Evolutionary conservation across 805 yeast genomes (phyloP).

Genomic region (Starmerella apis): DNA sequence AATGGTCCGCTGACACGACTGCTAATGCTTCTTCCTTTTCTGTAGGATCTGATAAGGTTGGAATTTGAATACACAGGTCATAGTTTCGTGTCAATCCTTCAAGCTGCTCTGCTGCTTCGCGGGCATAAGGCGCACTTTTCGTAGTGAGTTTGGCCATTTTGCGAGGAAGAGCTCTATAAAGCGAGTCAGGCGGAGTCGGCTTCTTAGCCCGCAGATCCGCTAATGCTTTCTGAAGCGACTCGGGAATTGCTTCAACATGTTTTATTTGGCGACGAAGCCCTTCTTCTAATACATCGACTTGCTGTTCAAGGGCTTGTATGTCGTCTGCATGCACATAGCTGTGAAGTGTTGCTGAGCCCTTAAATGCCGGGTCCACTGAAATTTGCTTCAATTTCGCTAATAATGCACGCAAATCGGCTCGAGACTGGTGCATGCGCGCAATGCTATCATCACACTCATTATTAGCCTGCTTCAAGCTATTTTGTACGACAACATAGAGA

Average conservation of each 20-base stretch:
- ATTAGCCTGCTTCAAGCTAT: constrained; percentile 25
- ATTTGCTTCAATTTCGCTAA: constrained; percentile 19
- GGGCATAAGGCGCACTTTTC: constrained; percentile 37
- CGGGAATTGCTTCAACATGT: constrained; percentile 18
- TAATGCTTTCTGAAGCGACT: constrained; percentile 18
- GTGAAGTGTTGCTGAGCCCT: constrained; percentile 14
- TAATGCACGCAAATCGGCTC: constrained; percentile 20
- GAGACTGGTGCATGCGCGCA: constrained; percentile 10
- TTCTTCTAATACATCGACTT: constrained; percentile 11
- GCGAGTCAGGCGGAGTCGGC: constrained; percentile 22
- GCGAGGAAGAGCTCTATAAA: constrained; percentile 30
- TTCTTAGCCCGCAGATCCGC: constrained; percentile 14
- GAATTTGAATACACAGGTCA: constrained; percentile 59
- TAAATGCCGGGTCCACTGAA: constrained; percentile 17
- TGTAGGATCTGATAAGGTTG: constrained; percentile 31
- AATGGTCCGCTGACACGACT: constrained; percentile 37
- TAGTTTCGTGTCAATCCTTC: constrained; percentile 70
- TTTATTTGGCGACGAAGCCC: constrained; percentile 9
- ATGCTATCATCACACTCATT: constrained; percentile 13
- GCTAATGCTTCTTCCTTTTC: constrained; percentile 46
- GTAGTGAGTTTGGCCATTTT: constrained; percentile 24
- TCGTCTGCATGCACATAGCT: constrained; percentile 24
- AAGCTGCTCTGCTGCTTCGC: constrained; percentile 58
- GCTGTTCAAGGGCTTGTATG: constrained; percentile 13
- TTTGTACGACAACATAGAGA: constrained; percentile 31